Conservation (phyloP, 768 basidiomycete species). For the Boletus subcaerulescens region DNA sequence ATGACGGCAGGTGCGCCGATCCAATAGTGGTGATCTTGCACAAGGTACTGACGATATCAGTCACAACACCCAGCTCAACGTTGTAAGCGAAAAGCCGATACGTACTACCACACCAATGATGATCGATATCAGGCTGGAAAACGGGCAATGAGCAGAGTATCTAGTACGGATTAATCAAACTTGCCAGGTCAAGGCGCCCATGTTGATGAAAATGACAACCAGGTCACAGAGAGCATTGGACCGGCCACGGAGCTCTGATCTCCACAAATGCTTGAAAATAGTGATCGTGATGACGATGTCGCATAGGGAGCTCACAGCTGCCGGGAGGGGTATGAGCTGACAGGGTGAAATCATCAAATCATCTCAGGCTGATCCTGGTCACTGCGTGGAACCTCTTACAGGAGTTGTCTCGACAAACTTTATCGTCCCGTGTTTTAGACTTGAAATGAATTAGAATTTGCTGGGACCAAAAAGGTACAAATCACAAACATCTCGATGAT, state of each 20-base stretch:
- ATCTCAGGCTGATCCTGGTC: no score
- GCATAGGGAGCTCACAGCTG: conserved; percentile 6
- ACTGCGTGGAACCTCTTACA: background rate
- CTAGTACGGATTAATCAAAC: background rate
- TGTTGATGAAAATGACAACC: conserved; percentile 12
- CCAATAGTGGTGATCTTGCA: conserved; percentile 8
- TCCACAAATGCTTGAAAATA: conserved; percentile 12
- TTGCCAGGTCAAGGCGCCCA: conserved; percentile 17
- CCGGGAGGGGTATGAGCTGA: conserved; percentile 6
- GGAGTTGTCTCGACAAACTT: conserved; percentile 7
- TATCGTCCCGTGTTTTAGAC: background rate
- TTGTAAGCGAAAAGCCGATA: background rate
- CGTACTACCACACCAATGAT: conserved; percentile 6
- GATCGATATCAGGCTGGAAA: conserved; percentile 8
- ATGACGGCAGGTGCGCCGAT: conserved; percentile 5
- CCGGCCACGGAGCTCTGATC: conserved; percentile 5
- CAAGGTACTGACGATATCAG: conserved; percentile 1
- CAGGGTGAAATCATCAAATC: background rate
- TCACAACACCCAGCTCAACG: background rate
- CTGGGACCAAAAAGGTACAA: background rate
- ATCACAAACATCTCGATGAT: conserved; percentile 2
- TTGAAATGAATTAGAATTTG: background rate
- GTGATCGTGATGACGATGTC: conserved; percentile 9
- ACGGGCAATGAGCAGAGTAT: background rate
- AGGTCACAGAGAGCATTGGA: conserved; percentile 2